These are phyloP conservation scores for Pythium coloratum DNA, from an alignment of 352 stramenopile species.

Conservation along the genomic window DNA sequence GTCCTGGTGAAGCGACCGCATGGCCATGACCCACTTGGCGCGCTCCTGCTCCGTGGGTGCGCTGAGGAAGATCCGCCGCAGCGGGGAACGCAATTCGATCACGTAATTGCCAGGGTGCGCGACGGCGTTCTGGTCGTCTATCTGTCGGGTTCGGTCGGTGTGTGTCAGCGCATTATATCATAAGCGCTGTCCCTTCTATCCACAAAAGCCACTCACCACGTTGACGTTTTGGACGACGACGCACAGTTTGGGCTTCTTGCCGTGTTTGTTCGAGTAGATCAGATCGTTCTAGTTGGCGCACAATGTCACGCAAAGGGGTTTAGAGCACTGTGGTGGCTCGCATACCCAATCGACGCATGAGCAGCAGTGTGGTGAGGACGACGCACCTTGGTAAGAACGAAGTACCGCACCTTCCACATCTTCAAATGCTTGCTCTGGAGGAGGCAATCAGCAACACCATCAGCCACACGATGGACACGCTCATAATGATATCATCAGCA, in stretches of 20 bases:
- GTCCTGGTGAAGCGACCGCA: conserved; percentile 46
- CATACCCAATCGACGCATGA: background rate
- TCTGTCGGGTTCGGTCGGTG: conserved; percentile 29
- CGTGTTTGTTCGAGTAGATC: conserved; percentile 81
- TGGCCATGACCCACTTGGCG: conserved; percentile 52
- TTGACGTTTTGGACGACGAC: conserved; percentile 51
- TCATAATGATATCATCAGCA: background rate
- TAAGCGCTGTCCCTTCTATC: too few relatives aligned
- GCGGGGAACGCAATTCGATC: conserved; percentile 61
- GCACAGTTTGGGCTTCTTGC: conserved; percentile 63
- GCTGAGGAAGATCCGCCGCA: conserved; percentile 63
- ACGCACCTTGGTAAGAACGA: conserved; percentile 67
- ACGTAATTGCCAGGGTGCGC: conserved; percentile 74
- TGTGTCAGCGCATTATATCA: too few relatives aligned
- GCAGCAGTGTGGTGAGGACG: background rate
- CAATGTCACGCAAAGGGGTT: background rate
- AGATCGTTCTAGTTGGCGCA: conserved; percentile 50
- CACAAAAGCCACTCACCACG: conserved; percentile 43
- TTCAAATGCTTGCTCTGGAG: conserved; percentile 81
- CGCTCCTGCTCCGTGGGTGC: conserved; percentile 77
- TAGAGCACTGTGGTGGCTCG: too few relatives aligned
- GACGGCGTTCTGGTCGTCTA: conserved; percentile 83
- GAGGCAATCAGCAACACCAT: background rate
- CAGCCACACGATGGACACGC: background rate
- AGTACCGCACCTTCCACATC: conserved; percentile 87